Conservation (phyloP, 2,329 filamentous ascomycete genomes). For the Claviceps sp. region DNA sequence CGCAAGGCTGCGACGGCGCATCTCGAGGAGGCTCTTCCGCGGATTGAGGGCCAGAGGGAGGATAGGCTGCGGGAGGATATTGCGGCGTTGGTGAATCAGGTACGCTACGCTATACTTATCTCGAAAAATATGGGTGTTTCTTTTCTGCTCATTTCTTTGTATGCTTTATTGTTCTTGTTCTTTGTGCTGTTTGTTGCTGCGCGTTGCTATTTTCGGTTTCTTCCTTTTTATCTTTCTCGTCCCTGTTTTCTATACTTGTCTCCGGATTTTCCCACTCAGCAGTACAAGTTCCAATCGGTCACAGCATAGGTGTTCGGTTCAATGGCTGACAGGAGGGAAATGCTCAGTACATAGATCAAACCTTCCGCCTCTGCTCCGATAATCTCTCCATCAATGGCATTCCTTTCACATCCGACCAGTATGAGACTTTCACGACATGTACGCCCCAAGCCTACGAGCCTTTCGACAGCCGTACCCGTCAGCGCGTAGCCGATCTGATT, state of each 20-base stretch:
- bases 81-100: constrained; percentile 45
- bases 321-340: neutral
- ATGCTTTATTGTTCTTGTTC: neutral
- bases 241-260: no score
- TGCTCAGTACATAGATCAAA: constrained; percentile 44
- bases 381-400: constrained; percentile 53
- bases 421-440: constrained; percentile 20
- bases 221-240: no score
- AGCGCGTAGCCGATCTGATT: constrained; percentile 45
- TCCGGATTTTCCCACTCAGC: no score
- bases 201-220: no score
- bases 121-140: no score
- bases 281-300: no score
- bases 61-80: constrained; percentile 47
- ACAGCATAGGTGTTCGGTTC: neutral
- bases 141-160: neutral
- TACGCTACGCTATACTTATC: constrained; percentile 14
- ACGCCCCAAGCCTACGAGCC: constrained; percentile 37
- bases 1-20: constrained; percentile 53
- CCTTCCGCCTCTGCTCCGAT: constrained; percentile 43
- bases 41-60: constrained; percentile 36
- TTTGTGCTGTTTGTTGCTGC: no score
- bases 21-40: constrained; percentile 55
- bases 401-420: constrained; percentile 26
- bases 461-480: constrained; percentile 45